Base-by-base conservation (phyloP, 495 filamentous ascomycete genomes). In the Podospora tetraspora region DNA sequence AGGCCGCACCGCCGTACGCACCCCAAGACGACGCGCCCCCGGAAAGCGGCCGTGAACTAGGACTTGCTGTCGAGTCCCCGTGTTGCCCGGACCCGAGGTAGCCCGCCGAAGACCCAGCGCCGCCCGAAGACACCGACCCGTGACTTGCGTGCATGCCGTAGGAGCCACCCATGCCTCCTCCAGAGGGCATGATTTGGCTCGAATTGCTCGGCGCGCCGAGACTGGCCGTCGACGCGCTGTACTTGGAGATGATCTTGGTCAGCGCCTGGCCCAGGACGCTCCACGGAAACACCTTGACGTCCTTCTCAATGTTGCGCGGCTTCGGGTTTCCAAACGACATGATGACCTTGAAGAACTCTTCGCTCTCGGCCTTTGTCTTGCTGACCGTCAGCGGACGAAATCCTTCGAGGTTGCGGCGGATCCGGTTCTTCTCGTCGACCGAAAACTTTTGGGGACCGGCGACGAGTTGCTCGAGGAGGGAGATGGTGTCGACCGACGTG, bases 231-330 rank as follows among this genome's bases (percentile, higher is more conserved):
- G 76, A 74, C 52, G 79, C 73, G 73, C 77, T 79, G 79, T 98
- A 99, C 93, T 99, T 99, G 69, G 91, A 89, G 76, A 98, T 96
- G 74, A 98, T 97, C 81, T 99, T 99, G 84, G 93, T 95, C 65
- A 99, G 80, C 0, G 95, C 94, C 58, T 86, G 84, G 13, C 83
- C 84, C 13, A 99, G 80, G 61, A 91, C 90, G 74, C 90, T 92
- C 96, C 95, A 99, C 12, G 92, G 89, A 75, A 98, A 99, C 7
- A 97, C 95, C 78, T 99, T 99, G 72, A 99, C 92, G 73, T 97
- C 94, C 80, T 99, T 99, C 83, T 97, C 95, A 71, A 99, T 99
- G 72, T 97, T 97, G 57, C 95, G 85, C 7, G 95, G 96, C 81
- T 97, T 97, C 2, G 96, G 96, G 25, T 87, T 89, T 12, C 92